Evolutionary conservation across 345 rosid species (phyloP).

Genomic region (Camelina hispida): DNA sequence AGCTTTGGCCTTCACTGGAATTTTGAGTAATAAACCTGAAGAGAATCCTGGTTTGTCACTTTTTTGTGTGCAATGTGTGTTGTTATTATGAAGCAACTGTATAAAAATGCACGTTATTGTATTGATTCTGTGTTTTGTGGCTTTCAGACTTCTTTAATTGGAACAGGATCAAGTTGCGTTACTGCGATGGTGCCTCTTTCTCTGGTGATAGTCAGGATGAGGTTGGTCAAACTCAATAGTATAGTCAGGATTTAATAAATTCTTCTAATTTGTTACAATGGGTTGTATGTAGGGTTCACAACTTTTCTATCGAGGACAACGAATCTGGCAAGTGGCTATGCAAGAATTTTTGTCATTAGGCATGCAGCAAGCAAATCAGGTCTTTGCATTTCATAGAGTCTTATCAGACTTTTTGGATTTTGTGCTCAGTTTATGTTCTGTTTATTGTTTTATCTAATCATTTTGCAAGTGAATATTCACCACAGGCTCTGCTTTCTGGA

Average conservation of each 20-base stretch:
- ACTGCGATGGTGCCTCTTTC: conserved; percentile 99
- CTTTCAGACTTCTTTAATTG: conserved; percentile 88
- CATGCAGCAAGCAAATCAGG: conserved; percentile 81
- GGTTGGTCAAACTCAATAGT: conserved; percentile 47
- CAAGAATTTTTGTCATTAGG: conserved; percentile 71
- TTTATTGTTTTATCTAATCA: conserved; percentile 18
- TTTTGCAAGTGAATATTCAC: conserved; percentile 18
- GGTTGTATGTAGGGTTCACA: conserved; percentile 47
- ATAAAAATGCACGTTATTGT: not conserved
- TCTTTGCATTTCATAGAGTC: conserved; percentile 31
- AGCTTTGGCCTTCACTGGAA: conserved; percentile 67
- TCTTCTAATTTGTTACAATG: conserved; percentile 15
- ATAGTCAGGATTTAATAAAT: no score
- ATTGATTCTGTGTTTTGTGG: conserved; percentile 6
- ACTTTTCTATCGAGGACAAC: conserved; percentile 81
- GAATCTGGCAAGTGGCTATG: conserved; percentile 81
- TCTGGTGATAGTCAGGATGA: conserved; percentile 70
- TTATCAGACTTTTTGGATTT: not conserved
- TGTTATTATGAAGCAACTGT: not conserved
- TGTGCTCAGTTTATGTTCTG: conserved; percentile 2
- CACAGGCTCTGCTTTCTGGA: conserved; percentile 92
- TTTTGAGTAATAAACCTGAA: conserved; percentile 74
- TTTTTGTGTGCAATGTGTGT: not conserved
- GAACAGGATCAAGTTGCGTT: conserved; percentile 88
- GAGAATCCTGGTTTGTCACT: conserved; percentile 74